phyloP scores from a whole-genome alignment of 805 yeast species.

The Metschnikowia gruessii region DNA sequence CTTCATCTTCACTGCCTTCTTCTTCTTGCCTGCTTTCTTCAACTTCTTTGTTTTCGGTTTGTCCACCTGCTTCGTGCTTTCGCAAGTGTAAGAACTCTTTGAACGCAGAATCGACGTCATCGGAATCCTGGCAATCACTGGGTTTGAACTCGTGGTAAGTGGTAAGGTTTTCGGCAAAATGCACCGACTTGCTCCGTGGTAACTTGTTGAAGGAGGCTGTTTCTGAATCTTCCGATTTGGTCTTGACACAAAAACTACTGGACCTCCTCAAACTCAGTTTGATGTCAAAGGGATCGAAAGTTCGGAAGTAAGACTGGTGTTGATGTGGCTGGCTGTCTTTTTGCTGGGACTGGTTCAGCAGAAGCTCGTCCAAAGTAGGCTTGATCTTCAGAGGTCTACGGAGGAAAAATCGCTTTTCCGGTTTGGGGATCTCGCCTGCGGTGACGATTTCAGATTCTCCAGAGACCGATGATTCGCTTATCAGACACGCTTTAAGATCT shows the following conservation, averaged over 20 bases:
- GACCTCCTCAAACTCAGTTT: constrained; percentile 11
- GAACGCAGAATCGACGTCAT: constrained; percentile 5
- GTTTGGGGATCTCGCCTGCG: constrained; percentile 7
- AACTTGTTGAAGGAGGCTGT: neutral
- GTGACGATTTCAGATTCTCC: constrained; percentile 13
- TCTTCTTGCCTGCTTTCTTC: neutral
- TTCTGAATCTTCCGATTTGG: neutral
- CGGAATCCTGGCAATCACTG: neutral
- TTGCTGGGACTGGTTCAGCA: no score
- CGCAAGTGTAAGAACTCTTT: constrained; percentile 2
- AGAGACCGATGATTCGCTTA: constrained; percentile 7
- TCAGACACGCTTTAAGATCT: neutral
- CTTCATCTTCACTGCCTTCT: neutral
- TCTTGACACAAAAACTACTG: constrained; percentile 14
- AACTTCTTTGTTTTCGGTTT: constrained; percentile 2
- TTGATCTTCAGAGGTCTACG: constrained; percentile 8
- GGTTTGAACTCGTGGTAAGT: constrained; percentile 14
- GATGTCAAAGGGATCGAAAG: constrained; percentile 15
- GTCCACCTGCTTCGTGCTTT: constrained; percentile 1
- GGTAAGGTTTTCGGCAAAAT: constrained; percentile 16
- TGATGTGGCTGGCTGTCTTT: no score
- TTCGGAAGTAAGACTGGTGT: constrained; percentile 4
- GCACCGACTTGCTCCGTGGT: constrained; percentile 19
- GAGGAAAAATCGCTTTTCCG: constrained; percentile 15
- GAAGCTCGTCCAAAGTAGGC: neutral